Evolutionary conservation across 2,329 filamentous ascomycete species (phyloP), one percentile per base, ranked within the genome.

Genomic region (Boeremia exigua): DNA sequence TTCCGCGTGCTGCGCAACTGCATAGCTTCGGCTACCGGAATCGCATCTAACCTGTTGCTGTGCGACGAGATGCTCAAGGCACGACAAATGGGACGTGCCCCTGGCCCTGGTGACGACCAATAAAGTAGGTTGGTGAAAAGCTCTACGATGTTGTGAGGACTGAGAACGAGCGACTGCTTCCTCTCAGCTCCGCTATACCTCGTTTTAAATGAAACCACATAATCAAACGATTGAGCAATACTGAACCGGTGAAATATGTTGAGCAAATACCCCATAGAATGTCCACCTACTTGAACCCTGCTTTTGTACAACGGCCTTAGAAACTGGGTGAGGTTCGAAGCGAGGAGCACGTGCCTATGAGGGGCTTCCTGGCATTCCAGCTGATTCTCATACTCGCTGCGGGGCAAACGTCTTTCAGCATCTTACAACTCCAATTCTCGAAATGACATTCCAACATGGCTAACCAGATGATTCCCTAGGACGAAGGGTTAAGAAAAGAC

Each of bases 61-160:
- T 99, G 95, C 72, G 95, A 99, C 72, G 95, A 99, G 83, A 84
- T 99, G 81, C 82, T 99, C 69, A 99, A 99, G 84, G 95, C 95
- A 59, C 86, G 95, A 75, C 94, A 99, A 81, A 99, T 99, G 95
- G 89, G 42, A 38, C 54, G 47, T 28, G 54, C 54, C 19, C 54
- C 54, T 32, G 54, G 54, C 23, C 54, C 54, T 6, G 54, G 54
- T 36, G 54, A 57, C 27, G 54, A 57, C 29, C 54, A 57, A 32
- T 57, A 46, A 23, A 6, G 6, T 11, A 44, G n/a, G 15, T 38
- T 29, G 38, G 23, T 15, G 19, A 36, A 19, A 45, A 40, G 38
- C 37, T 40, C 6, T 36, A 27, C 15, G 44, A 33, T 11, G 40
- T 28, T 6, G 19, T 30, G n/a, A 44, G 27, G 28, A n/a, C 3